A percentile compares a stretch with the other conserved stretches of the same genome.
phyloP scores from a whole-genome alignment of 2,329 filamentous ascomycete genomes.

The Aspergillus oerlinghausenensis region DNA sequence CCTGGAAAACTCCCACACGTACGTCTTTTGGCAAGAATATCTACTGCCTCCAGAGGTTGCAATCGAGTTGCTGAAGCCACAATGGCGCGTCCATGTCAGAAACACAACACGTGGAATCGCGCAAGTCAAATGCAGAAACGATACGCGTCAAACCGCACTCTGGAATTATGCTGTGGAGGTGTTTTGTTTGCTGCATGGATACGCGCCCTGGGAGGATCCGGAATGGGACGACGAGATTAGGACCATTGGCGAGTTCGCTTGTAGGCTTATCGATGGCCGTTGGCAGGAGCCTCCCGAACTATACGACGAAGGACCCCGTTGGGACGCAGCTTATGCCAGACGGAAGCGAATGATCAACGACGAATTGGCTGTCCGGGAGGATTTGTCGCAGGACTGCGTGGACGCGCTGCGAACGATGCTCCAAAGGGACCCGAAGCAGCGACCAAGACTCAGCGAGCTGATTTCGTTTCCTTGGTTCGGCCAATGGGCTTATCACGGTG shows the following conservation, averaged over 20 bases:
- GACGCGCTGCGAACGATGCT: slow-evolving; percentile 25
- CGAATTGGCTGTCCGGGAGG: slow-evolving; percentile 21
- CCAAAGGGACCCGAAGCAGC: slow-evolving; percentile 15
- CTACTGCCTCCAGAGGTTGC: slow-evolving; percentile 23
- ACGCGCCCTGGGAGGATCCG: slow-evolving; percentile 28
- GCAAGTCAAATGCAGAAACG: slow-evolving; percentile 5
- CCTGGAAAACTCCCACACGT: not conserved
- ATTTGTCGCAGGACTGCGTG: slow-evolving; percentile 28
- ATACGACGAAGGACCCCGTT: not conserved
- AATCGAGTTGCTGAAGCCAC: slow-evolving; percentile 8
- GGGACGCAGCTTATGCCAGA: slow-evolving; percentile 6
- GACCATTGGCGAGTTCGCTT: not conserved
- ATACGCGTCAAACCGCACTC: slow-evolving; percentile 14
- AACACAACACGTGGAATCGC: not conserved
- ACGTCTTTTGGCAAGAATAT: slow-evolving; percentile 23
- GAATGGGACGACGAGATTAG: slow-evolving; percentile 6
- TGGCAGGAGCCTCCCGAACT: not conserved
- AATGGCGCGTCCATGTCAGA: not conserved
- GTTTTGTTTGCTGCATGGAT: slow-evolving; percentile 30
- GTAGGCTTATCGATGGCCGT: not conserved
- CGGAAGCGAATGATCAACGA: slow-evolving; percentile 23
- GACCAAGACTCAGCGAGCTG: slow-evolving; percentile 22
- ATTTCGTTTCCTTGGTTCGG: slow-evolving; percentile 25
- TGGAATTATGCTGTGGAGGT: slow-evolving; percentile 27
- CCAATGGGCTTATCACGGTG: slow-evolving; percentile 9